phyloP scores from a whole-genome alignment of 306 rosid genomes.

The Cucumis hystrix region DNA sequence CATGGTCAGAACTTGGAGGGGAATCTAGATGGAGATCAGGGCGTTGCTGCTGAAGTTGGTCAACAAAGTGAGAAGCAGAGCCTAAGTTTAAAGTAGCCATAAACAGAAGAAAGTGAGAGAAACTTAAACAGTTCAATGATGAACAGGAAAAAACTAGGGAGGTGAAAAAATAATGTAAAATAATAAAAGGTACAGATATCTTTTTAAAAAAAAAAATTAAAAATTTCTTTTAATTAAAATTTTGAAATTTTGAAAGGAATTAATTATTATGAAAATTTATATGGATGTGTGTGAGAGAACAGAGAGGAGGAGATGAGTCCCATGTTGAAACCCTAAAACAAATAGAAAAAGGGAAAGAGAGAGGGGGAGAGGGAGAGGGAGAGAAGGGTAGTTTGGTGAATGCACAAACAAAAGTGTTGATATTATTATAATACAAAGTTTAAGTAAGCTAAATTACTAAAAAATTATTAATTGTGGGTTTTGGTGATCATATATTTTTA shows the following conservation, averaged over 20 bases:
- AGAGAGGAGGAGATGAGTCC: background rate
- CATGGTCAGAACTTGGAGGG: background rate
- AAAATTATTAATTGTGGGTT: background rate
- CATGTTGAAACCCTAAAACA: constrained; percentile 6
- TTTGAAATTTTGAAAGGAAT: background rate
- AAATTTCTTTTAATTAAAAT: background rate
- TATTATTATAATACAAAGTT: constrained; percentile 3
- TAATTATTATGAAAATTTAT: background rate
- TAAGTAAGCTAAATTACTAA: background rate
- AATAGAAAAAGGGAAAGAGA: background rate
- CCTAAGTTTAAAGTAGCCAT: constrained; percentile 12
- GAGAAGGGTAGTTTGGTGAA: background rate
- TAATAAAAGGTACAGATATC: background rate
- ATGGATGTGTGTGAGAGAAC: background rate
- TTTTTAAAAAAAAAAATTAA: background rate
- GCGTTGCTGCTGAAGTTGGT: constrained; percentile 10
- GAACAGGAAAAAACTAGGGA: constrained; percentile 9
- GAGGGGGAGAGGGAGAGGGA: background rate
- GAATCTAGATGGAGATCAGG: constrained; percentile 6
- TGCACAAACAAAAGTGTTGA: background rate
- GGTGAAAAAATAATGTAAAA: constrained; percentile 10
- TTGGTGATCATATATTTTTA: background rate
- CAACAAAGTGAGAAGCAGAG: constrained; percentile 11
- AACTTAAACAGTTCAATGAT: constrained; percentile 7
- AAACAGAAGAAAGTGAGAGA: constrained; percentile 6